A percentile compares a stretch with the other conserved stretches of the same genome.
Evolutionary conservation across 2,329 filamentous ascomycete species (phyloP).

Genomic region (Rhytidhysteron rufulum): DNA sequence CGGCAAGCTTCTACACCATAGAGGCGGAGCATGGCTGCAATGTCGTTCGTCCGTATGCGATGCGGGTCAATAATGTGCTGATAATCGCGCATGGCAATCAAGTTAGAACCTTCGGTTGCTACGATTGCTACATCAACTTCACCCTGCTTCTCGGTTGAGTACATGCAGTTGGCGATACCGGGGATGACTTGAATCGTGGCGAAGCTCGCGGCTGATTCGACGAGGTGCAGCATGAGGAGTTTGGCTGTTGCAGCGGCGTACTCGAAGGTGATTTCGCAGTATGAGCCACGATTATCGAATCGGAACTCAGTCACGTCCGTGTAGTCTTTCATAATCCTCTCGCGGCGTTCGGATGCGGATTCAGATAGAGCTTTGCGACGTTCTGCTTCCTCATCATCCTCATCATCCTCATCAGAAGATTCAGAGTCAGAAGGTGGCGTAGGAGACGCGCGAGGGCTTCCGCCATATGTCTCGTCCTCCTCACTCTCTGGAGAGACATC

Average conservation of each 20-base stretch:
- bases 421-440: not conserved
- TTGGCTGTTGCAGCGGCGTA: constrained; percentile 81
- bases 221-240: constrained; percentile 85
- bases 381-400: constrained; percentile 9
- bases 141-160: constrained; percentile 51
- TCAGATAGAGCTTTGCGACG: constrained; percentile 17
- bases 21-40: constrained; percentile 73
- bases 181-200: constrained; percentile 84
- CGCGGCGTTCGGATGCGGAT: constrained; percentile 54
- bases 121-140: constrained; percentile 49
- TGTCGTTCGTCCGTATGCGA: constrained; percentile 86
- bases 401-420: not conserved
- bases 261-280: constrained; percentile 77
- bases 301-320: constrained; percentile 71
- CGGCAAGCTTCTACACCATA: constrained; percentile 96
- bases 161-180: constrained; percentile 69
- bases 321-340: constrained; percentile 52
- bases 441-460: constrained; percentile 29
- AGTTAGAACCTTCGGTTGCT: constrained; percentile 80
- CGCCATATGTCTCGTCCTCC: constrained; percentile 52
- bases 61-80: constrained; percentile 82
- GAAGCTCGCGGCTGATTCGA: constrained; percentile 73
- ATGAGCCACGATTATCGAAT: constrained; percentile 70
- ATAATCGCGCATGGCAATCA: constrained; percentile 86
- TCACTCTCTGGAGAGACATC: constrained; percentile 57